These are phyloP conservation scores for Trichosanthes truncata DNA, from an alignment of 306 rosid species.

Conservation along the genomic window DNA sequence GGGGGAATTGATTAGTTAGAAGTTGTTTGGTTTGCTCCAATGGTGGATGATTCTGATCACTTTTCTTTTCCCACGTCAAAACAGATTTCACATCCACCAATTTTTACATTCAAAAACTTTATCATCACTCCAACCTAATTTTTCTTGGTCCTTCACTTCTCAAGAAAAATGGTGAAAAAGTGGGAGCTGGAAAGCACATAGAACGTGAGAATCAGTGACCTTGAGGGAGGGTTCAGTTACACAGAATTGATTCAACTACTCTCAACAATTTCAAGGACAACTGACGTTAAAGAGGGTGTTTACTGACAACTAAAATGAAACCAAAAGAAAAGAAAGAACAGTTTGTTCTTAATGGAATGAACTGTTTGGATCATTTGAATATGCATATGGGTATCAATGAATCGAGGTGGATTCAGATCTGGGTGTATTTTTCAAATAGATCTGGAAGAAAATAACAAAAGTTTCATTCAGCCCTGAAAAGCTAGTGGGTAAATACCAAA, in stretches of 20 bases:
- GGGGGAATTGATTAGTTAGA: neutral
- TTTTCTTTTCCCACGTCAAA: slow-evolving; percentile 4
- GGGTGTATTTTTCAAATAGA: neutral
- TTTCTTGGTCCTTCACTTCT: slow-evolving; percentile 3
- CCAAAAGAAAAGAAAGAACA: neutral
- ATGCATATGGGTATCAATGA: neutral
- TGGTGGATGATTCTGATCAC: neutral
- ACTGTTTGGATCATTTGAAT: neutral
- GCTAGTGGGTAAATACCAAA: neutral
- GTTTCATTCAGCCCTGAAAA: neutral
- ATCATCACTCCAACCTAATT: neutral
- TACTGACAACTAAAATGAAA: neutral
- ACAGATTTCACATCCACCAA: neutral
- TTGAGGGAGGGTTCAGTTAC: neutral
- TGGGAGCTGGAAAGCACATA: slow-evolving; percentile 1
- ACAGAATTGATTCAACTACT: neutral
- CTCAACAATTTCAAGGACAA: neutral
- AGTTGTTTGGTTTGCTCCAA: neutral
- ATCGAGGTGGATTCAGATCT: neutral
- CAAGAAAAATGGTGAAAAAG: neutral
- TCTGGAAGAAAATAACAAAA: neutral
- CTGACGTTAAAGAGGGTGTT: neutral
- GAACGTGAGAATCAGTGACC: neutral
- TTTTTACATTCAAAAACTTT: neutral
- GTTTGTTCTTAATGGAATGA: neutral